phyloP scores from a whole-genome alignment of 192 early-diverging fungal genomes.

The Neocallimastix lanati region DNA sequence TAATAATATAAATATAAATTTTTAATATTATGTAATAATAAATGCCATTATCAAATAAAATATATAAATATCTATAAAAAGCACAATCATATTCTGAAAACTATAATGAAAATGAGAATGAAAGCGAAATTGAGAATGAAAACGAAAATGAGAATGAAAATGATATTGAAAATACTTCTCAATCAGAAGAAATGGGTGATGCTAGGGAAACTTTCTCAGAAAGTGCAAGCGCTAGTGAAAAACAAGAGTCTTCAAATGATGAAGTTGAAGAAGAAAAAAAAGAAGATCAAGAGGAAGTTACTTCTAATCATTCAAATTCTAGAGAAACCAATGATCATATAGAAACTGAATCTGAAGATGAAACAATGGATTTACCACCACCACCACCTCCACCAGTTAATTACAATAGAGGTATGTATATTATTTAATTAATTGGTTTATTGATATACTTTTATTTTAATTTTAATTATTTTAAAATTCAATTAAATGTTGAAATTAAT shows the following conservation, averaged over 20 bases:
- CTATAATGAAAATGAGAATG: background rate
- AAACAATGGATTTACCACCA: constrained; percentile 29
- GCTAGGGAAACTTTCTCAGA: background rate
- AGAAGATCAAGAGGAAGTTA: background rate
- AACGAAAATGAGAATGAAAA: too few relatives aligned
- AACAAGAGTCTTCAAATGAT: background rate
- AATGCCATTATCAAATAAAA: too few relatives aligned
- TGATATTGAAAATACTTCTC: too few relatives aligned
- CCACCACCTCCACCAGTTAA: constrained; percentile 18
- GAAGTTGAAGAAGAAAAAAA: background rate
- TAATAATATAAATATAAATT: too few relatives aligned
- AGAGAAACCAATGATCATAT: constrained; percentile 38
- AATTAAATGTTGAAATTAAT: too few relatives aligned
- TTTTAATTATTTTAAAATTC: too few relatives aligned
- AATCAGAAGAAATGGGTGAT: background rate
- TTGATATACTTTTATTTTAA: too few relatives aligned
- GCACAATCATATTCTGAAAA: background rate
- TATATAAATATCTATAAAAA: too few relatives aligned
- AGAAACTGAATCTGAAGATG: constrained; percentile 42
- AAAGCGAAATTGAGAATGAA: background rate
- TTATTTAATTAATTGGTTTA: too few relatives aligned
- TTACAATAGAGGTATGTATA: constrained; percentile 46
- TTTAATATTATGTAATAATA: too few relatives aligned
- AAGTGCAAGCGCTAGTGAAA: background rate
- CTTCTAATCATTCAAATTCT: constrained; percentile 6